Evolutionary conservation across 148 eudicot genomes (phyloP), one percentile per base, ranked within the genome.

Genomic region (Camellia japonica): DNA sequence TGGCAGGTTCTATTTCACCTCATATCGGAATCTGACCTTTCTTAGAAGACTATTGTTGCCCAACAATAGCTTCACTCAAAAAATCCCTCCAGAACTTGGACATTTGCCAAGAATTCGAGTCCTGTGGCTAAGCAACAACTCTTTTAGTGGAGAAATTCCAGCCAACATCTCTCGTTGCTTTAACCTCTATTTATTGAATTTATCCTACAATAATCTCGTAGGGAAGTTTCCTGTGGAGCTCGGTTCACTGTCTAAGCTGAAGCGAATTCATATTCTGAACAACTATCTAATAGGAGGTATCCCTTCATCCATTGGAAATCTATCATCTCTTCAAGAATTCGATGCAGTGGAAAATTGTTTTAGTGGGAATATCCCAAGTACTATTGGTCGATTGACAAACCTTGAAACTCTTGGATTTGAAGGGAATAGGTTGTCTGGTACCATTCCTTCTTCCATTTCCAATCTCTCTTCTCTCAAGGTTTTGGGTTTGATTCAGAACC

Each of bases 211-310:
- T 75, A 82, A 49, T 18, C 49, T 87, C 46, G 58, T 41, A 0
- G 87, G 85, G 41, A 44, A 0, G 62, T 80, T 84, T 47, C 89
- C 87, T 3, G 18, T 43, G 42, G 68, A 65, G 68, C 10, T 65
- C 5, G 68, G 13, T 65, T 19, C 38, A 1, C 42, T 65, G 38
- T 23, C 41, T 6, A 65, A 23, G 68, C 68, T 65, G 3, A 3
- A 20, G 68, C 1, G 12, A 23, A 20, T 65, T 1, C 0, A 23
- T 2, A 3, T 89, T 14, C 6, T 3, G 30, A 1, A 15, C 4
- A 89, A 89, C 76, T 68, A 54, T 13, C 66, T 81, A 1, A 81
- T 75, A 42, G 83, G 83, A 0, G 5, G 5, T 6, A 47, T 80
- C 38, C 79, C 79, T 2, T 49, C 68, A 55, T 67, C 68, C 38